Evolutionary conservation across 1,284 basidiomycete species (phyloP), one percentile per base, ranked within the genome.

Genomic region (Marasmius fiardii): DNA sequence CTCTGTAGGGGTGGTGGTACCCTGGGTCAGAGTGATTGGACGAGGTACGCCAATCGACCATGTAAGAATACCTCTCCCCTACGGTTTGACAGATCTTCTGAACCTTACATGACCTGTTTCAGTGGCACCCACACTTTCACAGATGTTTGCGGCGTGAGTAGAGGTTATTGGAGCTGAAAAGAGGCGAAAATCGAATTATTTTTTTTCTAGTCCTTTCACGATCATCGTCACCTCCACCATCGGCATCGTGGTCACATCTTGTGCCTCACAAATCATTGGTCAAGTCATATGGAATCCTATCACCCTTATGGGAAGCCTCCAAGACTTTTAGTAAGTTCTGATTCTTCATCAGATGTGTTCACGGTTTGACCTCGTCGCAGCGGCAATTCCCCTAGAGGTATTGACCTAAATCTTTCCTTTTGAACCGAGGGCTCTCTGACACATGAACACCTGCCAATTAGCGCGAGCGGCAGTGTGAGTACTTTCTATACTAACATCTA

Each of bases 281-380:
- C 18, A 57, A 51, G 33, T 64, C 39, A 63, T 64, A 33, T 64
- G 63, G 63, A 54, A 63, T 43, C 63, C 63, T 26, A 60, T 64
- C 54, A 28, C 43, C 18, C 55, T 64, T 33, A 54, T 64, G 39
- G 63, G 56, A 43, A 53, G 39, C 35, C 55, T 64, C 11, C 63
- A 64, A 26, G 60, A 63, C 33, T 63, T 58, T 51, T 64, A 64
- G 61, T 59, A 43, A 57, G 59, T 52, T n/a, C 26, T 18, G 16
- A 33, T 18, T 3, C 33, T 43, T 5, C 3, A 14, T 31, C 26
- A 8, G 39, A 43, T 21, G 12, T 14, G 8, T 20, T n/a, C 12
- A 18, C 11, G 12, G 39, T 43, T 43, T 18, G 14, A 10, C 16
- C 12, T 20, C 43, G 4, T 23, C n/a, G n/a, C 11, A 49, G 47